phyloP scores from a whole-genome alignment of 768 basidiomycete species.

The Lactarius deliciosus region DNA sequence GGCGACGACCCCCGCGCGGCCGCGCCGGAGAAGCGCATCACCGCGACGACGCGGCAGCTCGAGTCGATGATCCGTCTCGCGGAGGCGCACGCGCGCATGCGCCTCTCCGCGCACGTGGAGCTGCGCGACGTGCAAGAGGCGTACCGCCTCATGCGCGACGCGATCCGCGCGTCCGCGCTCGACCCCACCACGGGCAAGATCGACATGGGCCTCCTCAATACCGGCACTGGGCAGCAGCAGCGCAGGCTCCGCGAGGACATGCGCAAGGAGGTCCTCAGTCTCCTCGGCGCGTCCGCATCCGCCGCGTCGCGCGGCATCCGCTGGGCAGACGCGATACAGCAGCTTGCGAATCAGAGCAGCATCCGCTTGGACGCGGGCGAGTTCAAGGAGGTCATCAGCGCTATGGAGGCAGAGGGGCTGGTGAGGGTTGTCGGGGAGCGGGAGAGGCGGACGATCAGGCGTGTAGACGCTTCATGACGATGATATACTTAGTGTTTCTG shows the following conservation, averaged over 20 bases:
- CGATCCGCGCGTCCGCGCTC: slow-evolving; percentile 91
- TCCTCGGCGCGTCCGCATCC: slow-evolving; percentile 50
- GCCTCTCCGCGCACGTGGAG: slow-evolving; percentile 85
- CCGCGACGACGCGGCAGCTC: slow-evolving; percentile 95
- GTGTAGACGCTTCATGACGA: slow-evolving; percentile 47
- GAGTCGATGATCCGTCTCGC: slow-evolving; percentile 96
- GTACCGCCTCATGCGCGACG: slow-evolving; percentile 92
- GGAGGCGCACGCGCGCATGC: slow-evolving; percentile 97
- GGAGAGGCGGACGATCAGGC: slow-evolving; percentile 77
- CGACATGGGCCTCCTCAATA: slow-evolving; percentile 93
- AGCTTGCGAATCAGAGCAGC: slow-evolving; percentile 80
- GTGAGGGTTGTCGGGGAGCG: slow-evolving; percentile 86
- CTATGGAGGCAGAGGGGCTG: slow-evolving; percentile 80
- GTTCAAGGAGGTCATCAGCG: slow-evolving; percentile 76
- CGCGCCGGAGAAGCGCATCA: slow-evolving; percentile 88
- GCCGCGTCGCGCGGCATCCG: slow-evolving; percentile 61
- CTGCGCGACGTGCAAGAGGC: slow-evolving; percentile 87
- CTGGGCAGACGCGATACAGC: slow-evolving; percentile 81
- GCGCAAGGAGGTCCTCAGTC: slow-evolving; percentile 70
- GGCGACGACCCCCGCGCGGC: slow-evolving; percentile 86
- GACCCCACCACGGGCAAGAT: slow-evolving; percentile 97
- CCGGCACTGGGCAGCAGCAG: slow-evolving; percentile 87
- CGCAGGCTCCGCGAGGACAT: slow-evolving; percentile 87
- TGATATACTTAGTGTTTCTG: neutral
- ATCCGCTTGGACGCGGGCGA: slow-evolving; percentile 76